phyloP scores from a whole-genome alignment of 768 basidiomycete species.

The Boletus rubescentipes region DNA sequence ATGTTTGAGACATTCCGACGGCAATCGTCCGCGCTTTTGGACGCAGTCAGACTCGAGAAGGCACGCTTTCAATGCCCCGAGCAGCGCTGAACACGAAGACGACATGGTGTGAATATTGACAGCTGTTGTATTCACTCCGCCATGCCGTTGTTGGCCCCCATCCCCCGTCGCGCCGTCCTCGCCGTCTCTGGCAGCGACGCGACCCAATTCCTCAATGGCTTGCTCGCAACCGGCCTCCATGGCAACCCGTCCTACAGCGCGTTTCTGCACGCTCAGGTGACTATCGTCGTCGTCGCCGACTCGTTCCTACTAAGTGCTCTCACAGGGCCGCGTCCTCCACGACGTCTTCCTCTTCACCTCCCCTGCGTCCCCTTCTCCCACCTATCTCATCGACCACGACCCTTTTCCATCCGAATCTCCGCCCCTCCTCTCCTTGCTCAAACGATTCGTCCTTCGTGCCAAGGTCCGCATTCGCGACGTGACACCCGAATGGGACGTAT shows the following conservation, averaged over 20 bases:
- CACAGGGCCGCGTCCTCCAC: constrained; percentile 83
- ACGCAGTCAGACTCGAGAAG: constrained; percentile 87
- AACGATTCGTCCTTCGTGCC: constrained; percentile 82
- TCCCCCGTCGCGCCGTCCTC: constrained; percentile 66
- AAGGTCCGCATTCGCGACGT: constrained; percentile 84
- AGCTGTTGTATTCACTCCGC: constrained; percentile 9
- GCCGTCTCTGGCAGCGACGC: constrained; percentile 81
- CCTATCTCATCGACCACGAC: constrained; percentile 75
- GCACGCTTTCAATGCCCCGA: constrained; percentile 80
- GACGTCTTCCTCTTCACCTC: constrained; percentile 84
- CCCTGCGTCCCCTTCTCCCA: constrained; percentile 42
- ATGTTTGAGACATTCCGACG: constrained; percentile 80
- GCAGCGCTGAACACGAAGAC: constrained; percentile 74
- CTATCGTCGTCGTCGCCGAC: constrained; percentile 36
- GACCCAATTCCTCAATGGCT: constrained; percentile 77
- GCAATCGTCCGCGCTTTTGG: constrained; percentile 69
- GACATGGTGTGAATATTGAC: constrained; percentile 50
- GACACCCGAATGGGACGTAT: constrained; percentile 75
- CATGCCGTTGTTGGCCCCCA: constrained; percentile 49
- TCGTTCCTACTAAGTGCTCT: not conserved
- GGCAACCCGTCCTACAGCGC: constrained; percentile 62
- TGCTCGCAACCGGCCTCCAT: constrained; percentile 54
- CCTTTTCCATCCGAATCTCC: constrained; percentile 56
- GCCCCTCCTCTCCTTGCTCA: constrained; percentile 67
- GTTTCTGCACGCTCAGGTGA: constrained; percentile 78